Evolutionary conservation across 2,329 filamentous ascomycete genomes (phyloP).

Genomic region (Aureobasidium sp.): DNA sequence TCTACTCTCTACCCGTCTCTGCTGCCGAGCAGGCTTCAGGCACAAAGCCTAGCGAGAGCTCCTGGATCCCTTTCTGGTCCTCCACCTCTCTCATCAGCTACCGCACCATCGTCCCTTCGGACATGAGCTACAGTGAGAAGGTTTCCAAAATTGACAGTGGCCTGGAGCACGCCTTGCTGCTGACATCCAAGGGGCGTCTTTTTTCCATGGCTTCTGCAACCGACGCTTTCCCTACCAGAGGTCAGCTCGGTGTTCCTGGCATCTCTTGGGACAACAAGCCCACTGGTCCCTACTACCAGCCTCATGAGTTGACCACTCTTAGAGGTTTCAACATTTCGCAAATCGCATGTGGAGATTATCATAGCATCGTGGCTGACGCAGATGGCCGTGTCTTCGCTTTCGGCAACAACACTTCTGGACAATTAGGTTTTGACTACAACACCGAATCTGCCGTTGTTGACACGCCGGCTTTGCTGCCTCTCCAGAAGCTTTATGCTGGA

Average conservation of each 20-base stretch:
- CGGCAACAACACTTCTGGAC: constrained; percentile 87
- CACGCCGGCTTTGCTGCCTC: constrained; percentile 62
- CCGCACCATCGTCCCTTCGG: constrained; percentile 60
- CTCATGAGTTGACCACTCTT: constrained; percentile 69
- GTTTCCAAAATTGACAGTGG: constrained; percentile 70
- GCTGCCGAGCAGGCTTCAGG: constrained; percentile 62
- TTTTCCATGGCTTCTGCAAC: constrained; percentile 82
- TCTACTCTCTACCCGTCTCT: constrained; percentile 80
- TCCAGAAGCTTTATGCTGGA: constrained; percentile 65
- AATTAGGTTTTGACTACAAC: constrained; percentile 73
- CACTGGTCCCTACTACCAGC: constrained; percentile 68
- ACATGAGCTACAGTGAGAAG: constrained; percentile 62
- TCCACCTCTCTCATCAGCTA: constrained; percentile 57
- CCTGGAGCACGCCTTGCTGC: constrained; percentile 75
- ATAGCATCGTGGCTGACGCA: constrained; percentile 72
- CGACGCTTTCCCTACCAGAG: constrained; percentile 69
- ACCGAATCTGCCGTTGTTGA: constrained; percentile 57
- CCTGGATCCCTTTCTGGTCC: constrained; percentile 72
- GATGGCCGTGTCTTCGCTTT: constrained; percentile 76
- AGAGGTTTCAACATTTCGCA: constrained; percentile 63
- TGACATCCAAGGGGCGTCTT: constrained; percentile 77
- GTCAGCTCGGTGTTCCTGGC: constrained; percentile 81
- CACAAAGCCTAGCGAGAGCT: constrained; percentile 55
- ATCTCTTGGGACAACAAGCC: constrained; percentile 74
- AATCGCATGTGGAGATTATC: constrained; percentile 78